These are phyloP conservation scores for Tripidium arundinaceum DNA, from an alignment of 202 grass and related monocot species.

Conservation along the genomic window DNA sequence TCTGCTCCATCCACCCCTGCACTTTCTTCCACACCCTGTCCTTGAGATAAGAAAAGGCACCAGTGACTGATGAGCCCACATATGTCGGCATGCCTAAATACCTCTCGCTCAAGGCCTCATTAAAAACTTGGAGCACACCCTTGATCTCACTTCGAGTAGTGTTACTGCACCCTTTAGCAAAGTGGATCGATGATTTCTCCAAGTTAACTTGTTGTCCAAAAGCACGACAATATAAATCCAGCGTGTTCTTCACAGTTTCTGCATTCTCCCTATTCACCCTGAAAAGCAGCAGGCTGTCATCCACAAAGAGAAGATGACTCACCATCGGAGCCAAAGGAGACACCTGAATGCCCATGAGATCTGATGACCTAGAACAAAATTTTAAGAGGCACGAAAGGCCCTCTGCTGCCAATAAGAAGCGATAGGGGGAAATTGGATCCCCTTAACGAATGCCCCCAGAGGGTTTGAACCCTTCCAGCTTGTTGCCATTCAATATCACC, in stretches of 20 bases:
- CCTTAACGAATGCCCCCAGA: too few relatives aligned
- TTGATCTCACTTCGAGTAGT: background rate
- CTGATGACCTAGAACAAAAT: too few relatives aligned
- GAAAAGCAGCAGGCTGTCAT: background rate
- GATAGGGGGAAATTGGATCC: too few relatives aligned
- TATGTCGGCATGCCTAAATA: background rate
- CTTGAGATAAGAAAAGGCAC: background rate
- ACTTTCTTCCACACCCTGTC: too few relatives aligned
- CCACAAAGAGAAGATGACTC: background rate
- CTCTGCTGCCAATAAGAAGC: too few relatives aligned
- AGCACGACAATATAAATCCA: too few relatives aligned
- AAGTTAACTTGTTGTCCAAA: too few relatives aligned
- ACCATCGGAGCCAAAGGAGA: background rate
- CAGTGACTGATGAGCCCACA: background rate
- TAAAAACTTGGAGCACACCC: background rate
- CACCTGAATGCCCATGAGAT: background rate
- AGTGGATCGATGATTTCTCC: too few relatives aligned
- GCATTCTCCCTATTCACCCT: background rate
- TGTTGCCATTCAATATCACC: too few relatives aligned
- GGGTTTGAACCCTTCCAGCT: too few relatives aligned
- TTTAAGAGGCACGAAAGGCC: too few relatives aligned
- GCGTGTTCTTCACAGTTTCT: background rate
- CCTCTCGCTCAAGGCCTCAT: background rate
- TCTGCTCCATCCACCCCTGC: too few relatives aligned
- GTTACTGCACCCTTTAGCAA: background rate